Evolutionary conservation across 2,329 filamentous ascomycete species (phyloP).

Genomic region (Cladosporium sp.): DNA sequence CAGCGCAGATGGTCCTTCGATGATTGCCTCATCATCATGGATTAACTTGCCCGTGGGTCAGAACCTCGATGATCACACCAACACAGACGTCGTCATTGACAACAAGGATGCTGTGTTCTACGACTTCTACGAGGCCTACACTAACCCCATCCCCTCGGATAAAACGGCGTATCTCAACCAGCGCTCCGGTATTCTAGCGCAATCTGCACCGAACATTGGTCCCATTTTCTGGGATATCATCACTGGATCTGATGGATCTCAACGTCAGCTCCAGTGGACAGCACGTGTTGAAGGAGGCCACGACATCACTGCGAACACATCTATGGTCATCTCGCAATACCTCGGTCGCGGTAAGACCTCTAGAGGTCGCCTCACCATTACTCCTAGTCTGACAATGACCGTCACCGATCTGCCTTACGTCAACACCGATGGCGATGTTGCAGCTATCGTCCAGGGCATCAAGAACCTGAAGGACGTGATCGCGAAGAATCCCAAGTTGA

Average conservation of each 20-base stretch:
- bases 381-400: conserved; percentile 52
- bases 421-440: conserved; percentile 52
- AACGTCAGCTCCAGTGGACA: conserved; percentile 64
- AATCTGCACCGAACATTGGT: conserved; percentile 63
- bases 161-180: conserved; percentile 40
- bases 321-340: conserved; percentile 50
- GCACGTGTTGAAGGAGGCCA: conserved; percentile 58
- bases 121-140: conserved; percentile 61
- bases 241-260: conserved; percentile 53
- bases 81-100: conserved; percentile 52
- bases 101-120: conserved; percentile 56
- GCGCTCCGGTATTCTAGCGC: conserved; percentile 58
- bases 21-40: conserved; percentile 44
- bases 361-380: conserved; percentile 59
- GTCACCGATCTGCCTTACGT: conserved; percentile 60
- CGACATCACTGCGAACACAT: conserved; percentile 35
- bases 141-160: conserved; percentile 39
- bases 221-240: conserved; percentile 61
- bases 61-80: conserved; percentile 53
- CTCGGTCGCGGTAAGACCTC: conserved; percentile 62
- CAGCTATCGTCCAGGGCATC: conserved; percentile 59
- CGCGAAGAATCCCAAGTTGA: conserved; percentile 51
- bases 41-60: conserved; percentile 49
- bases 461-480: conserved; percentile 57
- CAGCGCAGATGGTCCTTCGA: conserved; percentile 41